Base-by-base conservation (phyloP, 352 stramenopile genomes). In the Pythium volutum region DNA sequence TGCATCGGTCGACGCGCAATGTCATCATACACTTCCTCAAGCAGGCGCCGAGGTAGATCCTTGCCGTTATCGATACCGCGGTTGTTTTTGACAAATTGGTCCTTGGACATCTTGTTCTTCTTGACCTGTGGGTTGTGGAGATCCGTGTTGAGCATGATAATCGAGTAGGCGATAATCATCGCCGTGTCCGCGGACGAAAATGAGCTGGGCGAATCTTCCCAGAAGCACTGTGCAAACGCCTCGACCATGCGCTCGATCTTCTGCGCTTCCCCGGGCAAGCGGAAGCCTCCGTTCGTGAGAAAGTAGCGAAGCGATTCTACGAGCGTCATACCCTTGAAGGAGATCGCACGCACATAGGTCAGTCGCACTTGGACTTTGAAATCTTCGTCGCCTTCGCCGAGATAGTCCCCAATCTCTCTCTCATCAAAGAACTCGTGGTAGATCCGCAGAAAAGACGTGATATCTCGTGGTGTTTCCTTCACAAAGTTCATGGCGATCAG, bases 201-300 rank as follows among this genome's bases (percentile, higher is more conserved):
- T 5, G 79, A 76, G 1, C 69, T 59, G 3, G 70, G 71, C 0
- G 77, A 98, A 67, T 99, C 97, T 70, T 99, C 91, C 79, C 87
- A 99, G 69, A 98, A 99, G 69, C 96, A 99, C 67, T 99, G 94
- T 0, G 93, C 87, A 66, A 99, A 99, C 2, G 95, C 96, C 54
- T 96, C 93, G 27, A 99, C 90, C 71, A 99, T 95, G 50, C 97
- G 79, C 67, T 99, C 96, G 61, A 99, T 98, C 66, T 98, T 98
- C 73, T 99, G 97, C 2, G 96, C 94, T 70, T 99, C 97, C 10
- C 97, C 97, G 33, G 97, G 97, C 9, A 99, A 73, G 23, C 89
- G 89, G 62, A 99, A 99, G 0, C 97, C 97, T 67, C 96, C 96
- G 56, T 96, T 96, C 12, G 97, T 99, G 25, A 99, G 75, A 39